phyloP scores from a whole-genome alignment of 352 stramenopile genomes.

The Globisporangium okanoganense region DNA sequence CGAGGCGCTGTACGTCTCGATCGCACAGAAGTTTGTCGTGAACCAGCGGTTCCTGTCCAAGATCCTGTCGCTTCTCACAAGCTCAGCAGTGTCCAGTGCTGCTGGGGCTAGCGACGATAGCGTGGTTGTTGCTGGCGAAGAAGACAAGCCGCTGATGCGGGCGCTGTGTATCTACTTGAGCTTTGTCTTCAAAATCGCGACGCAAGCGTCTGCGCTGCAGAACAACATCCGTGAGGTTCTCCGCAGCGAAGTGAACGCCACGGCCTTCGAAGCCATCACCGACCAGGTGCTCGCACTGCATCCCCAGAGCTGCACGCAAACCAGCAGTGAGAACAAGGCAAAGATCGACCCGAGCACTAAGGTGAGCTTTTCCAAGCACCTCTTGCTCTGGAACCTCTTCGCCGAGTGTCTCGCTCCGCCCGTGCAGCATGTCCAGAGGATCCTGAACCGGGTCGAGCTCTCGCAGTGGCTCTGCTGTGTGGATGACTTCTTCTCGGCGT shows the following conservation, averaged over 20 bases:
- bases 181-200: constrained; percentile 34
- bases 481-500: constrained; percentile 13
- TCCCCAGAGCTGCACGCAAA: constrained; percentile 14
- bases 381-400: constrained; percentile 32
- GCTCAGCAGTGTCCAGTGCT: neutral
- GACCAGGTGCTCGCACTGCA: constrained; percentile 18
- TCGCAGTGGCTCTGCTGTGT: constrained; percentile 16
- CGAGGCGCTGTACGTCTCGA: constrained; percentile 51
- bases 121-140: neutral
- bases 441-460: neutral
- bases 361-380: constrained; percentile 11
- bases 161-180: constrained; percentile 53
- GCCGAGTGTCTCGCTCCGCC: constrained; percentile 9
- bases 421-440: constrained; percentile 3
- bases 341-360: neutral
- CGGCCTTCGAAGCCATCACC: constrained; percentile 17
- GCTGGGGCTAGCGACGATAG: neutral
- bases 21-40: constrained; percentile 37
- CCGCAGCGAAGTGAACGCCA: constrained; percentile 30
- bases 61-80: constrained; percentile 30
- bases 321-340: neutral
- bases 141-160: constrained; percentile 27
- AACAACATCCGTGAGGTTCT: constrained; percentile 40
- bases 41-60: constrained; percentile 57
- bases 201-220: constrained; percentile 17